phyloP scores from a whole-genome alignment of 2,329 filamentous ascomycete genomes.

The Chalaropsis thielavioides region DNA sequence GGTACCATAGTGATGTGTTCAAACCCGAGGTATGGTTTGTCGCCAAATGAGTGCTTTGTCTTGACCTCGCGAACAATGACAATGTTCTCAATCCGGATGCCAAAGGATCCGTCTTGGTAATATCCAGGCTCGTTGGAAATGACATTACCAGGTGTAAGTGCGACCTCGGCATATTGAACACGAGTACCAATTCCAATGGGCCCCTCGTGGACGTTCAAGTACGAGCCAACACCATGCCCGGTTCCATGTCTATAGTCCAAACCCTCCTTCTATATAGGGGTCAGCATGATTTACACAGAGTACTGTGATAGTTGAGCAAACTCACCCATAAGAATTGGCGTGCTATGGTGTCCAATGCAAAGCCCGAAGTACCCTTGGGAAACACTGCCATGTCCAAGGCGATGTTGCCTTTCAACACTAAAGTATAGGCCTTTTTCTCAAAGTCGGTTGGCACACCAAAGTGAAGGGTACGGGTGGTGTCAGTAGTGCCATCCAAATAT shows the following conservation, averaged over 20 bases:
- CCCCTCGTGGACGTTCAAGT: slow-evolving; percentile 91
- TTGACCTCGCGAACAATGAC: slow-evolving; percentile 80
- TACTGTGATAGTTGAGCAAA: not conserved
- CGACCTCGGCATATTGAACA: slow-evolving; percentile 79
- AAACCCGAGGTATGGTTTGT: slow-evolving; percentile 87
- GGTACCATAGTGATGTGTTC: slow-evolving; percentile 97
- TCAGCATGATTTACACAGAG: not conserved
- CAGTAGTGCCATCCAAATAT: slow-evolving; percentile 87
- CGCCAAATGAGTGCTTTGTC: slow-evolving; percentile 76
- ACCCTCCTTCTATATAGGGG: slow-evolving; percentile 43
- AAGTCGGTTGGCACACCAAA: slow-evolving; percentile 72
- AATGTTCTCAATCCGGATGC: slow-evolving; percentile 93
- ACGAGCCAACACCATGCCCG: slow-evolving; percentile 89
- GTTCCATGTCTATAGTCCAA: slow-evolving; percentile 94
- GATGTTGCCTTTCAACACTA: slow-evolving; percentile 91
- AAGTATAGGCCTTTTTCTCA: slow-evolving; percentile 79
- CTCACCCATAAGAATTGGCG: slow-evolving; percentile 82
- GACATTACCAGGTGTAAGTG: slow-evolving; percentile 82
- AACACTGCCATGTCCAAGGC: slow-evolving; percentile 75
- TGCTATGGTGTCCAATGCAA: slow-evolving; percentile 75
- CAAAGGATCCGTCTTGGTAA: slow-evolving; percentile 90
- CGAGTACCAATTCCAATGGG: slow-evolving; percentile 92
- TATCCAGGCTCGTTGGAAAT: slow-evolving; percentile 93
- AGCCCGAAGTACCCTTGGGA: slow-evolving; percentile 88
- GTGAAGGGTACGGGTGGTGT: slow-evolving; percentile 85